phyloP scores from a whole-genome alignment of 1,284 basidiomycete species.

The Boletus semigastroideus region DNA sequence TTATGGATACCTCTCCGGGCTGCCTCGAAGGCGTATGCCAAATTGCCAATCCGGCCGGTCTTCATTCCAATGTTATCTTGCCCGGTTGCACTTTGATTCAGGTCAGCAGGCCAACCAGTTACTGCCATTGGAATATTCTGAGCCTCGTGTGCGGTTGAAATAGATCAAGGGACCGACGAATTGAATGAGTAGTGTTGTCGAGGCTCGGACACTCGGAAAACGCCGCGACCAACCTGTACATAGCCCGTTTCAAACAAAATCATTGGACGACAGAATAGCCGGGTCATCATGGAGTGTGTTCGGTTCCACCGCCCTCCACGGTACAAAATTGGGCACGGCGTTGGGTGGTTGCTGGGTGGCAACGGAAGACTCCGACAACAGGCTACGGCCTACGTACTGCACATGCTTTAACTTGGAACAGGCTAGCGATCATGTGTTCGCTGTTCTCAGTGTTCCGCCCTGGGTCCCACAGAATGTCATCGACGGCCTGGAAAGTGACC shows the following conservation, averaged over 20 bases:
- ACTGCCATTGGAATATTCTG: not conserved
- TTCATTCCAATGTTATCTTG: not conserved
- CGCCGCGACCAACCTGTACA: no score
- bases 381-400: no score
- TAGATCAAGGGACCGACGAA: not conserved
- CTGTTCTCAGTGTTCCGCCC: not conserved
- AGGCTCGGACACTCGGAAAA: no score
- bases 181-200: not conserved
- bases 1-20: not conserved
- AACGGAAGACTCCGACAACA: no score
- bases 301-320: no score
- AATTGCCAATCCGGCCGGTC: not conserved
- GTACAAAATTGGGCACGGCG: no score
- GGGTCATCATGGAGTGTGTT: no score
- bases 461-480: constrained; percentile 1
- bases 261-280: no score
- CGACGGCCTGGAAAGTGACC: not conserved
- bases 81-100: not conserved
- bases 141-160: constrained; percentile 3
- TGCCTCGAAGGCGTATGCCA: not conserved
- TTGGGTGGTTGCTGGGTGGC: no score
- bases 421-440: not conserved
- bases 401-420: not conserved
- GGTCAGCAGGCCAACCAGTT: not conserved
- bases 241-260: no score